Base-by-base conservation (phyloP, 257 asterid species). In the Sherardia arvensis region DNA sequence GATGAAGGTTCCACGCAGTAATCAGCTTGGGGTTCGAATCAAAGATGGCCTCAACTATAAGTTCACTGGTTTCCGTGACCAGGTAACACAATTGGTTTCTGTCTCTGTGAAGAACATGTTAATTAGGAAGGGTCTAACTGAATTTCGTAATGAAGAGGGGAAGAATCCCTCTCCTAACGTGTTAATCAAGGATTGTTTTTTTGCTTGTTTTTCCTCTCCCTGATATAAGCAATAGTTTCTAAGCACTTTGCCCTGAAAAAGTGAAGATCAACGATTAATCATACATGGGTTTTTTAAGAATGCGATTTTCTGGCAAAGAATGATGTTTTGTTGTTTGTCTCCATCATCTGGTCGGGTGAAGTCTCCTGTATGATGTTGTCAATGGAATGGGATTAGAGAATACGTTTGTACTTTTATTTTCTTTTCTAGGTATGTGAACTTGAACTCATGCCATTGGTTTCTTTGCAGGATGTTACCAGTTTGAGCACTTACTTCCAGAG, bases 21-120 rank as follows among this genome's bases (percentile, higher is more conserved):
- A 93, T 75, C 96, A 93, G 76, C 96, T 93, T 53, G 97, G 99
- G 53, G 83, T 93, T 63, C 86, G 85, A 63, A 85, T 85, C 25
- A 93, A 68, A 80, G 99, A 93, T 71, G 99, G 97, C 57, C 90
- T 93, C 17, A 40, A 80, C 62, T 90, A 90, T 67, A 93, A 93
- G 74, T 93, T 93, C 70, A 87, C 88, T 61, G 97, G 99, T 65
- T 93, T 93, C 61, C 85, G 94, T 6, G 97, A 93, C 73, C 96
- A 85, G 96, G 99, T 84, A 71, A 28, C 33, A 7, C 7, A 28
- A 15, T 10, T 5, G 3, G 65, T 32, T 57, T 15, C 58, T 40
- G 22, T 26, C 8, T 1, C n/a, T 40, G 34, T 40, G 49, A 43
- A 67, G 33, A 28, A 26, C 47, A 17, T n/a, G n/a, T 20, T 27